phyloP scores from a whole-genome alignment of 2,329 filamentous ascomycete species.

The Hirsutella rhossiliensis region DNA sequence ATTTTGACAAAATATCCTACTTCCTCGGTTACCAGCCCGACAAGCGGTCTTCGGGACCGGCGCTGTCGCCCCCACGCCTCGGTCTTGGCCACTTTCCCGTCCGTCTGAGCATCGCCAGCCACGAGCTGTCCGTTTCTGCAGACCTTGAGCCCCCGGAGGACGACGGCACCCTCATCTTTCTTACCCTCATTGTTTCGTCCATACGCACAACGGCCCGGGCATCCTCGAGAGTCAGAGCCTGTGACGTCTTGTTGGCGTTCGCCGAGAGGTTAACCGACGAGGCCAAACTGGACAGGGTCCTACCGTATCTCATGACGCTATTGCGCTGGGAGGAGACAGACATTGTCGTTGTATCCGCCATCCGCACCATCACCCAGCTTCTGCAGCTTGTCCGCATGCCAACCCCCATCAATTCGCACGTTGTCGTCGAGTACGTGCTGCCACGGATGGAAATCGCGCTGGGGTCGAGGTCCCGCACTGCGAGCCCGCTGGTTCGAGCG shows the following conservation, averaged over 20 bases:
- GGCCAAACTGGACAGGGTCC: slow-evolving; percentile 82
- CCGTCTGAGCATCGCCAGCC: slow-evolving; percentile 75
- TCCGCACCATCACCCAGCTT: slow-evolving; percentile 80
- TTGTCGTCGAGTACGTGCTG: slow-evolving; percentile 57
- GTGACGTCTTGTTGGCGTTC: slow-evolving; percentile 85
- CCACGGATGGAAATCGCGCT: slow-evolving; percentile 48
- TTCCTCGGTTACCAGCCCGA: slow-evolving; percentile 67
- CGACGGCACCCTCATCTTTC: slow-evolving; percentile 84
- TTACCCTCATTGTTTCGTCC: slow-evolving; percentile 80
- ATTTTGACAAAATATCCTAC: slow-evolving; percentile 97
- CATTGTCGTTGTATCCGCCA: slow-evolving; percentile 71
- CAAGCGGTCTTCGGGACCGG: slow-evolving; percentile 18
- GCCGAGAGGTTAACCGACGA: slow-evolving; percentile 87
- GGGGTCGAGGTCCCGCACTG: slow-evolving; percentile 28
- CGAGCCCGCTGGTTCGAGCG: slow-evolving; percentile 64
- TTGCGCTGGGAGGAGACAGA: slow-evolving; percentile 67
- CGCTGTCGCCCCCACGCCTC: slow-evolving; percentile 25
- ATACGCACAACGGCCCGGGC: slow-evolving; percentile 80
- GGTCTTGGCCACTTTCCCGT: slow-evolving; percentile 62
- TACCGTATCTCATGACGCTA: slow-evolving; percentile 79
- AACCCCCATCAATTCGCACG: slow-evolving; percentile 61
- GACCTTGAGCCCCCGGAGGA: slow-evolving; percentile 54
- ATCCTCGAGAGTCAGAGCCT: slow-evolving; percentile 77
- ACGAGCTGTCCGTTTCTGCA: slow-evolving; percentile 57
- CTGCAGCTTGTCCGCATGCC: slow-evolving; percentile 80